These are phyloP conservation scores for Diaporthe sp. DNA, from an alignment of 2,329 filamentous ascomycete species.

Conservation along the genomic window DNA sequence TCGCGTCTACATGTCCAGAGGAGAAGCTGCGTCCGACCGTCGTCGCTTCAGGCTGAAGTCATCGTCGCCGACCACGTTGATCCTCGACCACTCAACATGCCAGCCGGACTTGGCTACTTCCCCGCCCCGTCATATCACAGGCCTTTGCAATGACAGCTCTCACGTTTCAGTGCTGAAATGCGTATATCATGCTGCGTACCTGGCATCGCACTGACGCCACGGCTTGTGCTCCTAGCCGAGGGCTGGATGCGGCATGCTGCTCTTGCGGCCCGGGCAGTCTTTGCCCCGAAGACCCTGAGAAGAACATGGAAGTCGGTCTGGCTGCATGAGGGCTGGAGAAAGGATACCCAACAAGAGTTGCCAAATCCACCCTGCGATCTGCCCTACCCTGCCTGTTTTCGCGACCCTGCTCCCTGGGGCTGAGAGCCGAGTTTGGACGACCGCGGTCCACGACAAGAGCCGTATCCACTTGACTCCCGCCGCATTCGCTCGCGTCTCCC, in stretches of 20 bases:
- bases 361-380: constrained; percentile 25
- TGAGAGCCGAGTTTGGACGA: constrained; percentile 28
- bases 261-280: constrained; percentile 21
- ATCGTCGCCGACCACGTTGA: constrained; percentile 15
- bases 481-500: constrained; percentile 16
- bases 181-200: neutral
- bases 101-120: neutral
- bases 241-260: constrained; percentile 1
- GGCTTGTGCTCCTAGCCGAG: neutral
- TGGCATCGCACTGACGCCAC: neutral
- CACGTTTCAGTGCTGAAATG: neutral
- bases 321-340: constrained; percentile 10
- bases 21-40: neutral
- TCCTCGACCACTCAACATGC: constrained; percentile 5
- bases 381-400: constrained; percentile 22
- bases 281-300: constrained; percentile 10
- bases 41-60: constrained; percentile 6
- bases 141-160: neutral
- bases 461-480: constrained; percentile 29
- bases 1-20: neutral
- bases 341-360: neutral
- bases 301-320: neutral
- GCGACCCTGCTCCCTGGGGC: constrained; percentile 14
- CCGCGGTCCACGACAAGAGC: constrained; percentile 22
- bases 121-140: neutral